phyloP scores from a whole-genome alignment of 805 yeast species.

The Nakazawaea siamensis region DNA sequence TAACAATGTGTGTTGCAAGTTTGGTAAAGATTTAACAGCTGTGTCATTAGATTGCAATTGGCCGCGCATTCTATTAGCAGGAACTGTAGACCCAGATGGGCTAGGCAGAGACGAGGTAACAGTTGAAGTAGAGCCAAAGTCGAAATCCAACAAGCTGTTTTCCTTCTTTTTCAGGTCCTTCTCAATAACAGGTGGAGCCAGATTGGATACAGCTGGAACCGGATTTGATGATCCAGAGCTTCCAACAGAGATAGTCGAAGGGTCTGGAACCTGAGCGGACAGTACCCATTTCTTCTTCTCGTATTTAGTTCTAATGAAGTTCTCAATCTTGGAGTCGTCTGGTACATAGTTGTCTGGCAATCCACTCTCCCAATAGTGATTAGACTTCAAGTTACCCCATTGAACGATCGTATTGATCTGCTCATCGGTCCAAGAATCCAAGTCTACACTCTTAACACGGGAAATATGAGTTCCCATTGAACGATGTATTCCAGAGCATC shows the following conservation, averaged over 20 bases:
- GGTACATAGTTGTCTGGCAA: conserved; percentile 68
- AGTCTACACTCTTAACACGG: conserved; percentile 85
- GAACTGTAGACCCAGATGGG: conserved; percentile 11
- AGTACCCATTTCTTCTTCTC: conserved; percentile 83
- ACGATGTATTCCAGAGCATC: conserved; percentile 94
- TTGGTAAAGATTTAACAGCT: conserved; percentile 6
- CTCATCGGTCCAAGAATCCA: conserved; percentile 95
- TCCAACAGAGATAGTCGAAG: conserved; percentile 27
- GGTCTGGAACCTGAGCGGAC: conserved; percentile 51
- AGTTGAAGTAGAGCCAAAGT: conserved; percentile 19
- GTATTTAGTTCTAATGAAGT: conserved; percentile 87
- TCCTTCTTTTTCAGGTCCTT: conserved; percentile 8
- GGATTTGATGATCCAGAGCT: not conserved
- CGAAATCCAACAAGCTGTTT: conserved; percentile 20
- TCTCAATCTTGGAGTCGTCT: conserved; percentile 76
- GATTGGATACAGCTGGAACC: not conserved
- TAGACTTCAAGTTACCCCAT: conserved; percentile 83
- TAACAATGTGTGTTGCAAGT: conserved; percentile 10
- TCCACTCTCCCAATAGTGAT: conserved; percentile 76
- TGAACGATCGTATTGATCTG: conserved; percentile 73
- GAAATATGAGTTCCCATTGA: conserved; percentile 94
- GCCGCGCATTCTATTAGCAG: conserved; percentile 8
- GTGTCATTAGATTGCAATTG: not conserved
- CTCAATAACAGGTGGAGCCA: conserved; percentile 9
- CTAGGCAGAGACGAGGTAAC: not conserved